phyloP scores from a whole-genome alignment of 2,329 filamentous ascomycete genomes.

The Cladobotryum protrusum region DNA sequence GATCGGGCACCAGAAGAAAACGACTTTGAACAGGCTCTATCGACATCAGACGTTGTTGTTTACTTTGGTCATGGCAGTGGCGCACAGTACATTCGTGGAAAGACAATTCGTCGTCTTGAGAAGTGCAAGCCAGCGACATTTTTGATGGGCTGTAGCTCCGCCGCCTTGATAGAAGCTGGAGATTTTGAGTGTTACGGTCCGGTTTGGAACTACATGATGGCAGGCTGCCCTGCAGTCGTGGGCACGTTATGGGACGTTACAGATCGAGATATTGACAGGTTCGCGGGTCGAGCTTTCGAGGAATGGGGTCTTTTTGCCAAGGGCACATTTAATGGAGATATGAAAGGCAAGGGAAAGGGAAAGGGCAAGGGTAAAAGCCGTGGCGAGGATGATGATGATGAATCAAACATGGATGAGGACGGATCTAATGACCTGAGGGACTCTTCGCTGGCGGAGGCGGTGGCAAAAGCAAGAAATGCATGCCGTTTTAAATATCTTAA shows the following conservation, averaged over 20 bases:
- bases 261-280: conserved; percentile 93
- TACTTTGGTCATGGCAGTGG: conserved; percentile 97
- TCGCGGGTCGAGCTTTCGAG: conserved; percentile 72
- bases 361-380: conserved; percentile 21
- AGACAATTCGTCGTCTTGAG: conserved; percentile 72
- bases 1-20: conserved; percentile 65
- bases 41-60: conserved; percentile 64
- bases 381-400: conserved; percentile 20
- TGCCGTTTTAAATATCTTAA: conserved; percentile 89
- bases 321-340: conserved; percentile 38
- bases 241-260: conserved; percentile 98
- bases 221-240: conserved; percentile 77
- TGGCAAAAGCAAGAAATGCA: conserved; percentile 65
- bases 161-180: conserved; percentile 68
- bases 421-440: conserved; percentile 24
- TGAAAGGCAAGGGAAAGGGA: conserved; percentile 22
- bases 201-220: conserved; percentile 85
- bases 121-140: conserved; percentile 72
- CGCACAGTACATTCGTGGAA: conserved; percentile 84
- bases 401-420: conserved; percentile 21
- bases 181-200: conserved; percentile 89
- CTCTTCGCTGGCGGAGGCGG: conserved; percentile 68
- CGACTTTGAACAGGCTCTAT: conserved; percentile 66
- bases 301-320: conserved; percentile 70
- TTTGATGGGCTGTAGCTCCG: conserved; percentile 92